phyloP scores from a whole-genome alignment of 2,329 filamentous ascomycete genomes.

The Penicillium digitatum region DNA sequence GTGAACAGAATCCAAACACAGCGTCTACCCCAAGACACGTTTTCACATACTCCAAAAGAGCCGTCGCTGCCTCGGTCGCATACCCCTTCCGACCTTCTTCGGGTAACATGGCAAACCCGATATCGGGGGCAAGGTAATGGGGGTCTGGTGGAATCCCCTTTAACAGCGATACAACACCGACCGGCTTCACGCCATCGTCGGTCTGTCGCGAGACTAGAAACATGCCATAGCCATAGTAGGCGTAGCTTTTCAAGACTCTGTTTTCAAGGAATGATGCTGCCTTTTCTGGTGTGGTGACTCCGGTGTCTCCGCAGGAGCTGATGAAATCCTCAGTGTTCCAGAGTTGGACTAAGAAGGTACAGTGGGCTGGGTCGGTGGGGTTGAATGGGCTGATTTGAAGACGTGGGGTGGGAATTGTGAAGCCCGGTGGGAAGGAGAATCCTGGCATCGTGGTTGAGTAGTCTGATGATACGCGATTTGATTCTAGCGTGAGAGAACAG shows the following conservation, averaged over 20 bases:
- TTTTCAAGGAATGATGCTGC: conserved; percentile 11
- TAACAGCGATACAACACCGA: conserved; percentile 20
- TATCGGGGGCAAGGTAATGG: conserved; percentile 20
- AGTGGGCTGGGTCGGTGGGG: conserved; percentile 11
- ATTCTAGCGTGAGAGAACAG: neutral
- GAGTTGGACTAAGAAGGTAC: conserved; percentile 15
- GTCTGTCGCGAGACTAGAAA: conserved; percentile 12
- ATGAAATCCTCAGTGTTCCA: conserved; percentile 22
- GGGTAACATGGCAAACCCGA: conserved; percentile 24
- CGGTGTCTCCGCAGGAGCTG: conserved; percentile 10
- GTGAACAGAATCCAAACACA: conserved; percentile 23
- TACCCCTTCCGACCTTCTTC: conserved; percentile 27
- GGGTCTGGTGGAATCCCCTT: conserved; percentile 15
- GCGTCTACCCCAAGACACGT: conserved; percentile 12
- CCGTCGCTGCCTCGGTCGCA: conserved; percentile 23
- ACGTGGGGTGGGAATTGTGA: conserved; percentile 10
- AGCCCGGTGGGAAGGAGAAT: conserved; percentile 9
- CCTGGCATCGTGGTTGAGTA: neutral
- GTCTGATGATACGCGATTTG: neutral
- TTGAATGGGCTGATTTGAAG: conserved; percentile 18
- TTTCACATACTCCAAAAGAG: conserved; percentile 17
- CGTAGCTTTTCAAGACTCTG: conserved; percentile 5
- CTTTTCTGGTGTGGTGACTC: conserved; percentile 7
- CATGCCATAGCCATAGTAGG: conserved; percentile 2
- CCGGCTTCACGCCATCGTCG: neutral